phyloP scores from a whole-genome alignment of 2,329 filamentous ascomycete genomes.

The Monilinia fructicola region DNA sequence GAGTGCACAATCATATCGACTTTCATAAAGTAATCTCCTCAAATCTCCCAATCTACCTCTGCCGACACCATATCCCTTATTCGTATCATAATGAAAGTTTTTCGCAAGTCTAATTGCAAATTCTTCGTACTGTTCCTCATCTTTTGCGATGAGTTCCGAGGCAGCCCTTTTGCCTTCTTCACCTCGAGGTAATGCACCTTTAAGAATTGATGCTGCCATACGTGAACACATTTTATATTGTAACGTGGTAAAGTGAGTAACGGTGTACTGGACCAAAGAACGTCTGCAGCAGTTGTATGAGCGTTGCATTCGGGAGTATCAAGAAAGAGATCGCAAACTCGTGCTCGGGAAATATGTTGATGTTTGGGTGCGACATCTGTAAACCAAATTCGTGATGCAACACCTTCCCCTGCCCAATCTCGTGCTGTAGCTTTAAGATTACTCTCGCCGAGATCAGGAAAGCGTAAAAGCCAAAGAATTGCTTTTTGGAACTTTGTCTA shows the following conservation, averaged over 20 bases:
- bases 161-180: constrained; percentile 66
- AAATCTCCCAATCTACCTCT: constrained; percentile 74
- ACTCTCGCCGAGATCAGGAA: constrained; percentile 87
- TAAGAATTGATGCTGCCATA: constrained; percentile 94
- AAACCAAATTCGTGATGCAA: constrained; percentile 85
- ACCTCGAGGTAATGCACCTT: constrained; percentile 77
- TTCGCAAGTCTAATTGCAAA: constrained; percentile 68
- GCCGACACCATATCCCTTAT: constrained; percentile 52
- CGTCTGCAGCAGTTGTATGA: constrained; percentile 94
- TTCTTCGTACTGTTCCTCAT: constrained; percentile 82
- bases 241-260: constrained; percentile 88
- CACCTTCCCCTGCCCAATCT: constrained; percentile 79
- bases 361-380: constrained; percentile 96
- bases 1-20: constrained; percentile 80
- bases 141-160: constrained; percentile 71
- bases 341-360: constrained; percentile 86
- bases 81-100: constrained; percentile 58
- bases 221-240: constrained; percentile 98
- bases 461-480: constrained; percentile 92
- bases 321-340: constrained; percentile 90
- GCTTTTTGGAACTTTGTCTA: constrained; percentile 84
- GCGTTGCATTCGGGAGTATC: constrained; percentile 98
- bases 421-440: constrained; percentile 79
- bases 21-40: constrained; percentile 76
- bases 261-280: constrained; percentile 94